Conservation (phyloP, 2,329 filamentous ascomycete species). For the Neoscytalidium dimidiatum region DNA sequence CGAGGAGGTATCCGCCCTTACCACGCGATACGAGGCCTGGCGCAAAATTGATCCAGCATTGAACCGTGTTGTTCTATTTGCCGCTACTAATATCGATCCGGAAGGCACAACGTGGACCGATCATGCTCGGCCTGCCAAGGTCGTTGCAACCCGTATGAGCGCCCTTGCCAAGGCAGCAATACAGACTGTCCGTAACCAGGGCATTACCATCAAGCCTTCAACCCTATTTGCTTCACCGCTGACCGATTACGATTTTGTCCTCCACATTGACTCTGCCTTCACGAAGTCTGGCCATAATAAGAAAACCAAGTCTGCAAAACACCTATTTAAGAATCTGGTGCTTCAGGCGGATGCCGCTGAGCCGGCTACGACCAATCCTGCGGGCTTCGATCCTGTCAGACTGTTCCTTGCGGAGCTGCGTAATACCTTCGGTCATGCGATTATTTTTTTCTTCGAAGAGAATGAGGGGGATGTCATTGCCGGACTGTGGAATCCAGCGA, state of each 20-base stretch:
- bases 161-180: slow-evolving; percentile 76
- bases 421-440: slow-evolving; percentile 64
- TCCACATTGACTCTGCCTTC: slow-evolving; percentile 66
- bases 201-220: slow-evolving; percentile 44
- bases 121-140: slow-evolving; percentile 68
- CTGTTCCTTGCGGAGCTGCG: slow-evolving; percentile 70
- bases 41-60: slow-evolving; percentile 84
- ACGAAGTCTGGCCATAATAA: slow-evolving; percentile 33
- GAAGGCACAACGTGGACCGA: slow-evolving; percentile 83
- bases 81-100: slow-evolving; percentile 74
- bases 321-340: slow-evolving; percentile 80
- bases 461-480: slow-evolving; percentile 59
- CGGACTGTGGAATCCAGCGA: slow-evolving; percentile 66
- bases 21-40: slow-evolving; percentile 78
- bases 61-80: slow-evolving; percentile 80
- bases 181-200: slow-evolving; percentile 48
- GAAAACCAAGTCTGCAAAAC: slow-evolving; percentile 36
- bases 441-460: slow-evolving; percentile 80
- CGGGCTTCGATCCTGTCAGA: slow-evolving; percentile 62
- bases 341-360: slow-evolving; percentile 48
- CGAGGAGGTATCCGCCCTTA: slow-evolving; percentile 63
- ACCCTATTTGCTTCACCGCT: slow-evolving; percentile 73
- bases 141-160: slow-evolving; percentile 82
- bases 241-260: slow-evolving; percentile 81
- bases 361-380: slow-evolving; percentile 39